Evolutionary conservation across 768 basidiomycete species (phyloP), one percentile per base, ranked within the genome.

Genomic region (Phallus indusiatus): DNA sequence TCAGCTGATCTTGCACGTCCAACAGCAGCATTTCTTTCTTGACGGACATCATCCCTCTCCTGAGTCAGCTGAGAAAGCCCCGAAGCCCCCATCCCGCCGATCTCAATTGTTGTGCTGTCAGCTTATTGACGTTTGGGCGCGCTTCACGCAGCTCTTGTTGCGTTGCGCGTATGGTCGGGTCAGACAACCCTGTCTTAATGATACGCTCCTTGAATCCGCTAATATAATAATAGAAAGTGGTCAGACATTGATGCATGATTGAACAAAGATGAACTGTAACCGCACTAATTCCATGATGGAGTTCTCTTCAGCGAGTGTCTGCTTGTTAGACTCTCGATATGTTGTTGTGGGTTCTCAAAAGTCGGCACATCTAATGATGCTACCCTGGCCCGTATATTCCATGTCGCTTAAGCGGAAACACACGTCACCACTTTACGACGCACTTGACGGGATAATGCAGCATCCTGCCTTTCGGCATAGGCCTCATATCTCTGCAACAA

Each of bases 401-500:
- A 50, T 34, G n/a, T 22, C 33, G 53, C 11, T 28, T 58, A 50
- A 22, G 1, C 18, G 6, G 16, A 16, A 20, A 10, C n/a, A 42
- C 10, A 42, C 1, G 28, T 5, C n/a, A 36, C n/a, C 17, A n/a
- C n/a, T n/a, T n/a, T n/a, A n/a, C n/a, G n/a, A 21, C 56, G 22
- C 21, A 58, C 56, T 36, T 58, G 46, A 35, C 56, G 56, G 3
- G 48, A 51, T 11, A 58, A 35, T 60, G 58, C 22, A 47, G 56
- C 84, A 80, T 88, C 83, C 58, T 84, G 81, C 66, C 79, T 78
- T 52, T 85, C 81, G 28, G 91, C 83, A 70, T 90, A 90, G 2
- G 87, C 88, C 72, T 94, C 93, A 68, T 94, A 91, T 61, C 86
- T 76, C 66, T 88, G 84, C 52, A 96, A 71, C 51, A 96, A 72